A percentile compares a stretch with the other conserved stretches of the same genome.
Conservation (phyloP, 371 early-diverging fungal species). For the Mortierella sp. region DNA sequence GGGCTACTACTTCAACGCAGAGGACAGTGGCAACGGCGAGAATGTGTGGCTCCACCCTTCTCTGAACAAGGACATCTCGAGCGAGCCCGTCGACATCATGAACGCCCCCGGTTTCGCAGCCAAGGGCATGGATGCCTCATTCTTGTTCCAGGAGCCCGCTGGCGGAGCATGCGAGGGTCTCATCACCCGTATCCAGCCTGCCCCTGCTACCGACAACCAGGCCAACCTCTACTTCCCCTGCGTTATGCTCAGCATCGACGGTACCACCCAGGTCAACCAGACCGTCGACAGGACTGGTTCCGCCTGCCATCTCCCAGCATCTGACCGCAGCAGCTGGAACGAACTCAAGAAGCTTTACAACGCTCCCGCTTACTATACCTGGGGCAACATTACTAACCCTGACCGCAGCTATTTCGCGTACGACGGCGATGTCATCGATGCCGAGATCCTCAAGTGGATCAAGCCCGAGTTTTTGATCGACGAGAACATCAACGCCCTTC, state of each 20-base stretch:
- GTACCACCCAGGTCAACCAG: conserved; percentile 59
- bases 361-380: conserved; percentile 79
- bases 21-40: conserved; percentile 47
- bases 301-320: conserved; percentile 69
- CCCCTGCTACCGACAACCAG: conserved; percentile 29
- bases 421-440: conserved; percentile 82
- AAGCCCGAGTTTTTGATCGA: conserved; percentile 59
- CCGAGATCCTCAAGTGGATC: conserved; percentile 57
- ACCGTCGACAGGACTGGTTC: conserved; percentile 48
- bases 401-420: conserved; percentile 74
- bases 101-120: conserved; percentile 65
- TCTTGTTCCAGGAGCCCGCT: conserved; percentile 63
- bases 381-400: conserved; percentile 72
- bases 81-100: conserved; percentile 64
- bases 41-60: conserved; percentile 61
- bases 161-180: conserved; percentile 43
- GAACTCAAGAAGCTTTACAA: conserved; percentile 51
- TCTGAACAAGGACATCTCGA: conserved; percentile 63
- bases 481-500: conserved; percentile 39
- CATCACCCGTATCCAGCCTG: conserved; percentile 28
- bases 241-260: conserved; percentile 62
- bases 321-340: conserved; percentile 32
- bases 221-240: conserved; percentile 87
- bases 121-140: conserved; percentile 68
- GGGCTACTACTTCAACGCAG: conserved; percentile 54